phyloP scores from a whole-genome alignment of 208 protist genomes.

The Zelonia costaricensis region DNA sequence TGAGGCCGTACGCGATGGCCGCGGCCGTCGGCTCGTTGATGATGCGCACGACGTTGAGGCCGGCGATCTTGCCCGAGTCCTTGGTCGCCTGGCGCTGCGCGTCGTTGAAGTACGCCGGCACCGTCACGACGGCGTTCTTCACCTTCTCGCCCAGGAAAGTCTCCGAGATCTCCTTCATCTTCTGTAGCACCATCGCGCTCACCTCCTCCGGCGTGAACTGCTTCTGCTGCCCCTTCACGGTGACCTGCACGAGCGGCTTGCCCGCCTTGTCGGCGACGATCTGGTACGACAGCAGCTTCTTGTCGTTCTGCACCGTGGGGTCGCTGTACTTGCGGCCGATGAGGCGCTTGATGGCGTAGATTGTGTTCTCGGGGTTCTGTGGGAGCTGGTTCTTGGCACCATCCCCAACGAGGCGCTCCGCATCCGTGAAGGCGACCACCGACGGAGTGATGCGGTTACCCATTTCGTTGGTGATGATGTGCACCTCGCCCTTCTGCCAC shows the following conservation, averaged over 20 bases:
- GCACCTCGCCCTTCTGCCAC: constrained; percentile 94
- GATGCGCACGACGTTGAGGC: constrained; percentile 98
- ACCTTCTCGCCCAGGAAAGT: constrained; percentile 94
- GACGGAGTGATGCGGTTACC: constrained; percentile 95
- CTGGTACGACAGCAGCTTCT: constrained; percentile 92
- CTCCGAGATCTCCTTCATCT: constrained; percentile 95
- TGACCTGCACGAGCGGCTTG: constrained; percentile 84
- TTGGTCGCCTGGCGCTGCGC: constrained; percentile 99
- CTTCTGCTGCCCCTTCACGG: constrained; percentile 70
- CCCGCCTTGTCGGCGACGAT: constrained; percentile 77
- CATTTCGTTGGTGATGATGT: constrained; percentile 93
- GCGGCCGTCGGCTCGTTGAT: constrained; percentile 99
- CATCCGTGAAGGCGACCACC: constrained; percentile 96
- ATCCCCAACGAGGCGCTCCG: constrained; percentile 89
- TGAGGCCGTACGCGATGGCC: constrained; percentile 99
- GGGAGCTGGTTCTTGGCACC: constrained; percentile 91
- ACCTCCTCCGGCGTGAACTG: constrained; percentile 90
- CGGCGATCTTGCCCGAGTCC: constrained; percentile 97
- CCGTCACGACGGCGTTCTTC: constrained; percentile 97
- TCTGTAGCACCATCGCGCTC: constrained; percentile 86
- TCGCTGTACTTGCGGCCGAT: constrained; percentile 95
- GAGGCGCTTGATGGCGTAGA: constrained; percentile 93
- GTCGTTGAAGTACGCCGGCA: constrained; percentile 99
- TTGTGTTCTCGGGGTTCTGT: constrained; percentile 92
- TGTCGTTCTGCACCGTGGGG: constrained; percentile 92